Conservation (phyloP, 768 basidiomycete genomes). For the Suillus bovinus region DNA sequence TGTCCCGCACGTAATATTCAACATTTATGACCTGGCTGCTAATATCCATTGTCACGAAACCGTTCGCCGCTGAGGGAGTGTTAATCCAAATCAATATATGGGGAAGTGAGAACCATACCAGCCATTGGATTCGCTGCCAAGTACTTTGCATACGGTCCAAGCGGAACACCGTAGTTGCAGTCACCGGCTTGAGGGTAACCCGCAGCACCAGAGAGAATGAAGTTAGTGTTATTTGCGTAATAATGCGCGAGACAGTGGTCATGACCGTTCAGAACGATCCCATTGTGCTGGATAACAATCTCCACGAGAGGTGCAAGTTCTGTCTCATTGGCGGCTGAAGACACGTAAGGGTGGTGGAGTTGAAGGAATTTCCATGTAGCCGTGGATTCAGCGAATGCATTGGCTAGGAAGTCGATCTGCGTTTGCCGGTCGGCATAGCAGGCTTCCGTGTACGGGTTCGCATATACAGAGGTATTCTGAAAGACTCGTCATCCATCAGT, state of each 20-base stretch:
- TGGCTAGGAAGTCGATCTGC: background rate
- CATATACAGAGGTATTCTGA: conserved; percentile 2
- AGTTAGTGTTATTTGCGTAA: background rate
- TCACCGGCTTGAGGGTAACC: conserved; percentile 3
- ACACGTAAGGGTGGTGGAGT: background rate
- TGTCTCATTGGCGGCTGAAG: conserved; percentile 1
- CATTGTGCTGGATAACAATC: background rate
- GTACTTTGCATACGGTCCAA: background rate
- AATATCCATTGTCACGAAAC: conserved; percentile 4
- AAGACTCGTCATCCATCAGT: background rate
- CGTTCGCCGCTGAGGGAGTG: background rate
- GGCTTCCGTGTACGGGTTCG: background rate
- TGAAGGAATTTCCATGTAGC: conserved; percentile 5
- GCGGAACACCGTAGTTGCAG: conserved; percentile 2
- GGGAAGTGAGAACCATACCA: background rate
- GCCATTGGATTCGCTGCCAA: background rate
- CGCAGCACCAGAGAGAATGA: conserved; percentile 5
- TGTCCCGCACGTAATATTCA: conserved; percentile 6
- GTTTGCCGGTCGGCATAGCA: conserved; percentile 3
- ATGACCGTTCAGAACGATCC: conserved; percentile 1
- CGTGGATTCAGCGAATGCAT: background rate
- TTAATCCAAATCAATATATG: background rate
- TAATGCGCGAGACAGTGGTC: conserved; percentile 6
- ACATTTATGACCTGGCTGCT: background rate
- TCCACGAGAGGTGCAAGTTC: conserved; percentile 3